Conservation (phyloP, 345 rosid species). For the Geranium rotundifolium region DNA sequence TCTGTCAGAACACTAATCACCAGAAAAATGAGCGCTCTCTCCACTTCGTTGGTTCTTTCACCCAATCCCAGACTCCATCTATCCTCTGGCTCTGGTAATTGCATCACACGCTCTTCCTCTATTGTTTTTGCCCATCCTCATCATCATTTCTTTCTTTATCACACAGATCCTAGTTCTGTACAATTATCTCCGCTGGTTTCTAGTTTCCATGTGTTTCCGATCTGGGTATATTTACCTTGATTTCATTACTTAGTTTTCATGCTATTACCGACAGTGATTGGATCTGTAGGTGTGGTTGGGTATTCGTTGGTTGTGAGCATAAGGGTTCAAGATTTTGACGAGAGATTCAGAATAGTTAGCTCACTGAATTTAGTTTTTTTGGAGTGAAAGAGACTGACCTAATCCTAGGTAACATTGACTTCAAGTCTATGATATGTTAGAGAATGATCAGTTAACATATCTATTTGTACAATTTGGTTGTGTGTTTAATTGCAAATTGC, state of each 20-base stretch:
- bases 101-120: background rate
- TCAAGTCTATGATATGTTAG: too few relatives aligned
- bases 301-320: too few relatives aligned
- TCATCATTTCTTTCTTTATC: background rate
- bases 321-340: too few relatives aligned
- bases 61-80: slow-evolving; percentile 2
- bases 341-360: too few relatives aligned
- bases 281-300: too few relatives aligned
- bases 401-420: background rate
- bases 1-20: background rate
- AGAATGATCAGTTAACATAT: too few relatives aligned
- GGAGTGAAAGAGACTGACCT: background rate
- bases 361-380: background rate
- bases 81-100: slow-evolving; percentile 34
- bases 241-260: background rate
- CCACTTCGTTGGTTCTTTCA: background rate
- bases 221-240: background rate
- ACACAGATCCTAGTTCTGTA: background rate
- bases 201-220: background rate
- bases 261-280: too few relatives aligned
- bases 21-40: background rate
- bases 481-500: background rate
- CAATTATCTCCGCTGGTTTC: background rate
- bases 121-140: background rate
- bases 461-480: background rate